A percentile compares a stretch with the other conserved stretches of the same genome.
Evolutionary conservation across 352 stramenopile genomes (phyloP).

Genomic region (Phytophthora macrochlamydospora): DNA sequence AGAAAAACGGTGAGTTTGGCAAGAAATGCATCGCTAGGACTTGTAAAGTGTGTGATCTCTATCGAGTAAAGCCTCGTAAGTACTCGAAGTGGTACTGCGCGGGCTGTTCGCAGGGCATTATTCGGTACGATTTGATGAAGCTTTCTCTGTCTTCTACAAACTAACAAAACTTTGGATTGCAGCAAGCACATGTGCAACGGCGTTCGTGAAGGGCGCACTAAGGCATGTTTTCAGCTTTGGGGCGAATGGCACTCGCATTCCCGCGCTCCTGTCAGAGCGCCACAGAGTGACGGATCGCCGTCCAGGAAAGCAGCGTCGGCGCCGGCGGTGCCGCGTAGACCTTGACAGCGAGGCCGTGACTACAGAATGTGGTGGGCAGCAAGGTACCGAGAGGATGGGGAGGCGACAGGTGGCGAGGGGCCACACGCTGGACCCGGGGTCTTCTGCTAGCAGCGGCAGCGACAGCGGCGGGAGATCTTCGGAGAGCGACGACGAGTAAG

Average conservation of each 20-base stretch:
- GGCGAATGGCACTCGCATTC: constrained; percentile 1
- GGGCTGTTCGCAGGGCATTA: background rate
- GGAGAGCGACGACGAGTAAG: background rate
- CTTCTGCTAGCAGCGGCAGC: background rate
- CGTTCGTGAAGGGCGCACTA: background rate
- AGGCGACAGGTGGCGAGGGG: background rate
- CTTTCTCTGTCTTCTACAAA: background rate
- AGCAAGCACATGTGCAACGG: constrained; percentile 13
- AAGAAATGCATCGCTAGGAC: background rate
- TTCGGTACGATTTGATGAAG: background rate
- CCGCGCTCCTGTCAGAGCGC: background rate
- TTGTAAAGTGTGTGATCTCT: background rate
- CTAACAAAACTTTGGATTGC: background rate
- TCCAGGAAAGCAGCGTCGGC: background rate
- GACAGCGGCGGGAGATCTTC: background rate
- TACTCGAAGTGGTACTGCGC: background rate
- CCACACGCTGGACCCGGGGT: background rate
- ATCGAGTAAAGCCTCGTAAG: background rate
- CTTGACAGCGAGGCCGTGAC: background rate
- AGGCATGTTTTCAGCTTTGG: constrained; percentile 9
- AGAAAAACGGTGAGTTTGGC: background rate
- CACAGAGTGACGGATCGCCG: background rate
- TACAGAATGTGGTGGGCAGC: background rate
- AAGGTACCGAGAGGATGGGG: background rate
- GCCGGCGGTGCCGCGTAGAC: background rate